Conservation (phyloP, 495 filamentous ascomycete genomes). For the Bacidia rubella region DNA sequence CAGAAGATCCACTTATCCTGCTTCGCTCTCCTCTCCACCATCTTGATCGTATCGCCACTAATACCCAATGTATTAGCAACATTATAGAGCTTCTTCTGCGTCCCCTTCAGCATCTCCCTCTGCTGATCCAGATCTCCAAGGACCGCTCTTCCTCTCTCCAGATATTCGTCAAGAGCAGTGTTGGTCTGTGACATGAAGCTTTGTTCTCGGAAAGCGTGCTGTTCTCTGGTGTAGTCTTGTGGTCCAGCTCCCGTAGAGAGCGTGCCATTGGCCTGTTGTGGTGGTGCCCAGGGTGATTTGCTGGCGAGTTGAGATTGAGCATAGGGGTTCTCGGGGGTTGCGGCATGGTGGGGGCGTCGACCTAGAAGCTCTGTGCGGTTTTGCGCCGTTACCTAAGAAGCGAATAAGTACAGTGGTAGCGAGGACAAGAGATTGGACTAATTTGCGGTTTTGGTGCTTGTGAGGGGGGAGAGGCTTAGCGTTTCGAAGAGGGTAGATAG, state of each 20-base stretch:
- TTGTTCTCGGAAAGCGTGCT: constrained; percentile 80
- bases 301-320: constrained; percentile 48
- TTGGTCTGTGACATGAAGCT: constrained; percentile 70
- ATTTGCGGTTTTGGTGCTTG: background rate
- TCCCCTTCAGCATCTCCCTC: constrained; percentile 85
- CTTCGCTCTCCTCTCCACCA: constrained; percentile 79
- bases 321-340: constrained; percentile 94
- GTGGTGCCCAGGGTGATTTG: constrained; percentile 31
- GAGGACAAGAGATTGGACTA: background rate
- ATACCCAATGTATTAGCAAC: constrained; percentile 90
- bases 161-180: constrained; percentile 77
- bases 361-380: constrained; percentile 79
- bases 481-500: background rate
- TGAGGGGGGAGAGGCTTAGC: background rate
- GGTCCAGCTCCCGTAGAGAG: constrained; percentile 40
- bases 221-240: constrained; percentile 54
- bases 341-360: constrained; percentile 70
- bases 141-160: constrained; percentile 81
- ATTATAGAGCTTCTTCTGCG: constrained; percentile 78
- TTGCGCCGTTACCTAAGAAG: constrained; percentile 28
- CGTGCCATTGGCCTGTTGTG: constrained; percentile 25
- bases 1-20: constrained; percentile 99
- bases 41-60: constrained; percentile 89
- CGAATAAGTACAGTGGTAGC: background rate
- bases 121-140: constrained; percentile 81